A percentile compares a stretch with the other conserved stretches of the same genome.
Conservation (phyloP, 1,139 yeast species). For the Saccharomycopsis hybrid region DNA sequence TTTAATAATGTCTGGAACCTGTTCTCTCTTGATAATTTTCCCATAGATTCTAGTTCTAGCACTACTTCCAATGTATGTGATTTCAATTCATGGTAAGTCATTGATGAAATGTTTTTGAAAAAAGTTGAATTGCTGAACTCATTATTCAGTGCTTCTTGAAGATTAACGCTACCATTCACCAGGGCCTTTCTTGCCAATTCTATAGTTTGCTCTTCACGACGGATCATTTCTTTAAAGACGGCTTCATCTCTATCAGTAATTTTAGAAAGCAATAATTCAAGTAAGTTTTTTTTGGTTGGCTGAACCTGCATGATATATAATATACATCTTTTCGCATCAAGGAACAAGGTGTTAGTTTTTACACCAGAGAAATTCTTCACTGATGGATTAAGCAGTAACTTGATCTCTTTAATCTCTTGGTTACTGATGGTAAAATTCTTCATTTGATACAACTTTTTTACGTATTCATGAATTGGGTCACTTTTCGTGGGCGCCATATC, state of each 20-base stretch:
- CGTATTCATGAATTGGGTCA: conserved; percentile 47
- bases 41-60: conserved; percentile 67
- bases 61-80: conserved; percentile 69
- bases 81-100: conserved; percentile 72
- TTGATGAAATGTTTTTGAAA: conserved; percentile 47
- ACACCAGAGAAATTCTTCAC: conserved; percentile 34
- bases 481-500: conserved; percentile 41
- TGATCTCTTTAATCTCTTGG: conserved; percentile 6
- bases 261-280: conserved; percentile 68
- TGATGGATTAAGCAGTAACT: conserved; percentile 44
- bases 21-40: conserved; percentile 57
- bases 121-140: conserved; percentile 22
- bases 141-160: conserved; percentile 3
- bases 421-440: neutral
- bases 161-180: neutral
- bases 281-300: conserved; percentile 57
- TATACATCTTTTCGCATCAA: conserved; percentile 78
- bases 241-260: conserved; percentile 65
- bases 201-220: neutral
- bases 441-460: conserved; percentile 24
- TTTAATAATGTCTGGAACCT: conserved; percentile 76
- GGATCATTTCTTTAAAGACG: conserved; percentile 48
- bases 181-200: neutral
- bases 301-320: conserved; percentile 79
- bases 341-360: conserved; percentile 49